phyloP scores from a whole-genome alignment of 73 alveolate species.

The Vitrella brassicaformis region DNA sequence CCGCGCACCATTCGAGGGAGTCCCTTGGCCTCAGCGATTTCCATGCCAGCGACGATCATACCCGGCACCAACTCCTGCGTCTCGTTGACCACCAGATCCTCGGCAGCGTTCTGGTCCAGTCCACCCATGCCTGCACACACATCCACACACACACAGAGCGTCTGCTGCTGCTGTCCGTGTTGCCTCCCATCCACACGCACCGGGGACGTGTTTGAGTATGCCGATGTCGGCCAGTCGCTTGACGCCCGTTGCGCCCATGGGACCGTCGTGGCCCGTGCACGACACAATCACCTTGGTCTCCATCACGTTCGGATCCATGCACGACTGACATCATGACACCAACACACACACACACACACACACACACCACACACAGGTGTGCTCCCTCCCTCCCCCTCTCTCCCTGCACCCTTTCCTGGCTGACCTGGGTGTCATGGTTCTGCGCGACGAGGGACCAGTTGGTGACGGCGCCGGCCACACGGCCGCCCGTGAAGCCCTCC shows the following conservation, averaged over 20 bases:
- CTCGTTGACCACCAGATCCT: conserved; percentile 27
- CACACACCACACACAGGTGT: no score
- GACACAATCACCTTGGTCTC: conserved; percentile 32
- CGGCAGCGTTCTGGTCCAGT: conserved; percentile 29
- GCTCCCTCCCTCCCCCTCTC: no score
- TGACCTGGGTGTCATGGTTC: not conserved
- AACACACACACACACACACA: no score
- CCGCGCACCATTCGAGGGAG: conserved; percentile 17
- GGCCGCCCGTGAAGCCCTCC: conserved; percentile 16
- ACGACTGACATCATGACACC: no score
- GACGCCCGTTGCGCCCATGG: conserved; percentile 33
- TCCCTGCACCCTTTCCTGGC: no score
- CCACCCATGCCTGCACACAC: conserved; percentile 20
- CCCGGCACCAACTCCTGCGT: conserved; percentile 32
- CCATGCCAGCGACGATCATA: conserved; percentile 32
- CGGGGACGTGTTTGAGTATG: conserved; percentile 11
- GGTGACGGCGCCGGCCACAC: conserved; percentile 9
- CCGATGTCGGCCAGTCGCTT: conserved; percentile 19
- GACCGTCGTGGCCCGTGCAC: conserved; percentile 25
- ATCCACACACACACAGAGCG: no score
- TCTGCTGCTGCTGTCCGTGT: no score
- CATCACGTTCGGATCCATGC: conserved; percentile 37
- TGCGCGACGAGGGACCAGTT: conserved; percentile 35
- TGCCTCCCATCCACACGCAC: no score
- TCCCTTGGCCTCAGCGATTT: conserved; percentile 31